A percentile compares a stretch with the other conserved stretches of the same genome.
These are phyloP conservation scores for Phytopythium delawarense DNA, from an alignment of 352 stramenopile genomes.

Conservation along the genomic window DNA sequence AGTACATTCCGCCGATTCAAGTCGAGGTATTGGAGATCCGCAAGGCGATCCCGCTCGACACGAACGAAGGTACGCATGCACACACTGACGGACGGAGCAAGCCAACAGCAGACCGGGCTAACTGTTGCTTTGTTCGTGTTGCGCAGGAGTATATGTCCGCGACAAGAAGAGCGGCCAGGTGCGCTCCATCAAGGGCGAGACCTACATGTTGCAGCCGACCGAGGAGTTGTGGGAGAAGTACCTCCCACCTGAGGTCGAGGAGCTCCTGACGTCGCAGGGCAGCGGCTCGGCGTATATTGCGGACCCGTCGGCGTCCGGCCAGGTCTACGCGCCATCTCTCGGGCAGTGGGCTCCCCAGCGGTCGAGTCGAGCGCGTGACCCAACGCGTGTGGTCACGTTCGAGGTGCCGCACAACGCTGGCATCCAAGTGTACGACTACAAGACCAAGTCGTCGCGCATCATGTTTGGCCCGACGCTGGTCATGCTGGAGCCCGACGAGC, in stretches of 20 bases:
- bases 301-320: slow-evolving; percentile 30
- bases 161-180: slow-evolving; percentile 76
- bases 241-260: slow-evolving; percentile 56
- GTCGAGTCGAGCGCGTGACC: slow-evolving; percentile 29
- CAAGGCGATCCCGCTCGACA: slow-evolving; percentile 69
- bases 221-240: slow-evolving; percentile 75
- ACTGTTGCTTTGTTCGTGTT: not conserved
- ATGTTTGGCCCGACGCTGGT: slow-evolving; percentile 76
- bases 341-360: not conserved
- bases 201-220: slow-evolving; percentile 79
- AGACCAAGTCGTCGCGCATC: slow-evolving; percentile 75
- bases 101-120: not conserved
- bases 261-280: slow-evolving; percentile 51
- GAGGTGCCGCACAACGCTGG: slow-evolving; percentile 79
- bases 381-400: slow-evolving; percentile 69
- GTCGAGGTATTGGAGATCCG: slow-evolving; percentile 76
- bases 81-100: too few relatives aligned
- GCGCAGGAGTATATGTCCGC: slow-evolving; percentile 64
- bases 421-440: slow-evolving; percentile 85
- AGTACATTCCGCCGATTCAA: slow-evolving; percentile 78
- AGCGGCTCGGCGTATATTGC: slow-evolving; percentile 57
- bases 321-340: slow-evolving; percentile 1
- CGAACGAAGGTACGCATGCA: slow-evolving; percentile 43
- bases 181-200: slow-evolving; percentile 65
- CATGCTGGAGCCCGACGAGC: slow-evolving; percentile 79